phyloP scores from a whole-genome alignment of 257 asterid genomes.

The Capsicum baccatum region DNA sequence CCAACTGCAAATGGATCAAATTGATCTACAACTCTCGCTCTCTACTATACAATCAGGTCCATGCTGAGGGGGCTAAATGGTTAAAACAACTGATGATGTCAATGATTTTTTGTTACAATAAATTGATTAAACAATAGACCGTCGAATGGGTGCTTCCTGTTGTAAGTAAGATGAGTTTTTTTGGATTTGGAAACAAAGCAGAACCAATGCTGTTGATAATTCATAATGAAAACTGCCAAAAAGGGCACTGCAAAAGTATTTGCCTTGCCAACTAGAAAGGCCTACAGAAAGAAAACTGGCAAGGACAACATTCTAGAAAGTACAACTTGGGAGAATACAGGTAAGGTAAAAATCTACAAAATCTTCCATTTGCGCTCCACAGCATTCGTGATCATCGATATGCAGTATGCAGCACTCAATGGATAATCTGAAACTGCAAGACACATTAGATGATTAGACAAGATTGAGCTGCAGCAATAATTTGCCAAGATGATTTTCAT shows the following conservation, averaged over 20 bases:
- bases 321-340: neutral
- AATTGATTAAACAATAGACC: neutral
- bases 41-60: neutral
- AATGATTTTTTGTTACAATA: neutral
- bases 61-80: neutral
- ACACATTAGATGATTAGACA: slow-evolving; percentile 1
- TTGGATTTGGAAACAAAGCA: neutral
- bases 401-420: slow-evolving; percentile 85
- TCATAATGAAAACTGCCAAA: neutral
- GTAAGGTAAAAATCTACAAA: slow-evolving; percentile 42
- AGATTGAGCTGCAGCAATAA: neutral
- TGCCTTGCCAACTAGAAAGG: neutral
- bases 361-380: slow-evolving; percentile 79
- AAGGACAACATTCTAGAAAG: neutral
- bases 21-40: neutral
- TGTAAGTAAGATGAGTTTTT: neutral
- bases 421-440: slow-evolving; percentile 88
- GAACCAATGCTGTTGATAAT: neutral
- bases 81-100: neutral
- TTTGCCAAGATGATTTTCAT: neutral
- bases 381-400: slow-evolving; percentile 72
- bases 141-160: neutral
- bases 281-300: neutral
- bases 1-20: neutral
- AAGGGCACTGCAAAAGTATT: neutral